These are phyloP conservation scores for Oryza australiensis DNA, from an alignment of 176 grass and related monocot genomes.

Conservation along the genomic window DNA sequence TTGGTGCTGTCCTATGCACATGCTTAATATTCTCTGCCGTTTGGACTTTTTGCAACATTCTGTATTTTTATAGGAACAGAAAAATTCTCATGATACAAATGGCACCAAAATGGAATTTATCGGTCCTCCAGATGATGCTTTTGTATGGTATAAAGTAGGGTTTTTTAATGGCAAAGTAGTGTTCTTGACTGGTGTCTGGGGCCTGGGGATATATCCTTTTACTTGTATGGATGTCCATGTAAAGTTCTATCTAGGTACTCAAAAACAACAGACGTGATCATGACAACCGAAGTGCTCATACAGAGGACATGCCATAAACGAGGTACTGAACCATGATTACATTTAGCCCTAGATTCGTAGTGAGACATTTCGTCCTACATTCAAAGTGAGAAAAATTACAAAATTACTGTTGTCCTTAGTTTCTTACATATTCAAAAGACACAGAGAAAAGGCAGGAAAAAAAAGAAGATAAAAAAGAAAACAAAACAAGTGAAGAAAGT, in stretches of 20 bases:
- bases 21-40: neutral
- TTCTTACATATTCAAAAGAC: neutral
- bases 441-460: neutral
- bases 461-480: neutral
- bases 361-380: neutral
- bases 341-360: neutral
- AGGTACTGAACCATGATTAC: neutral
- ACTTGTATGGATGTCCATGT: neutral
- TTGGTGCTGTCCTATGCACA: neutral
- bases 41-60: neutral
- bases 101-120: neutral
- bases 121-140: neutral
- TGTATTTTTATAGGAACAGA: neutral
- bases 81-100: neutral
- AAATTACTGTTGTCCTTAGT: conserved; percentile 7
- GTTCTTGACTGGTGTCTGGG: neutral
- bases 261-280: too few species aligned
- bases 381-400: neutral
- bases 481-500: neutral
- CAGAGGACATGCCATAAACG: neutral
- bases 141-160: too few species aligned
- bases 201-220: neutral
- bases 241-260: neutral
- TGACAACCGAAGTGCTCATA: neutral
- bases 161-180: too few species aligned